Evolutionary conservation across 306 rosid genomes (phyloP), one percentile per base, ranked within the genome.

Genomic region (Trifolium dubium): DNA sequence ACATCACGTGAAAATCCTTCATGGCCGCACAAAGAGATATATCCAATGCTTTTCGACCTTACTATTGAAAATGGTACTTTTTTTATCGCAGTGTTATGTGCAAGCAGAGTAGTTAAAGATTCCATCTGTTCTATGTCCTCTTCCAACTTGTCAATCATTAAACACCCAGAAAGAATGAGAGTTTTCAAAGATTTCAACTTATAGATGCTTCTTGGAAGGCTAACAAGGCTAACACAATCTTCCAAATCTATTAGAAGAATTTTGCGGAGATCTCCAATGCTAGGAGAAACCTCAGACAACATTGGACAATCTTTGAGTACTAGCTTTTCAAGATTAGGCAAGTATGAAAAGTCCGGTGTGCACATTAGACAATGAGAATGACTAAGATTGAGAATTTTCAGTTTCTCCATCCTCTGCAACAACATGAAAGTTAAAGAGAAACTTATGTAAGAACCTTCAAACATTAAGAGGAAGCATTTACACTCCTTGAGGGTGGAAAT

Each of bases 361-460:
- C 2, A 15, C 8, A 15, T 69, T n/a, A 86, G 14, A 59, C 41
- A 2, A 37, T n/a, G 46, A 3, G 84, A 86, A 58, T 81, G 83
- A 29, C 79, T 77, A 7, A 86, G 81, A 66, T 86, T 84, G 2
- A 85, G 63, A 51, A 79, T 54, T 77, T 82, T 82, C 39, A 82
- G 31, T 14, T 43, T 73, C 66, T 59, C 41, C 28, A 79, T 6
- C 40, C 58, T 3, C 87, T 83, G 80, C 23, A 65, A 51, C 23
- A 60, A 44, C 58, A 23, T 23, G 1, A 23, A 23, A 23, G 1
- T 23, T 23, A 23, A 23, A 23, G 23, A 23, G 23, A 23, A 23
- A 23, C 23, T 23, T 1, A 23, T 23, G 1, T 23, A 23, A 23
- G 23, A 23, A 23, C 23, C 23, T 23, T 23, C 23, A n/a, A n/a